Base-by-base conservation (phyloP, 805 yeast genomes). In the Saccharomycopsis synnaedendra region DNA sequence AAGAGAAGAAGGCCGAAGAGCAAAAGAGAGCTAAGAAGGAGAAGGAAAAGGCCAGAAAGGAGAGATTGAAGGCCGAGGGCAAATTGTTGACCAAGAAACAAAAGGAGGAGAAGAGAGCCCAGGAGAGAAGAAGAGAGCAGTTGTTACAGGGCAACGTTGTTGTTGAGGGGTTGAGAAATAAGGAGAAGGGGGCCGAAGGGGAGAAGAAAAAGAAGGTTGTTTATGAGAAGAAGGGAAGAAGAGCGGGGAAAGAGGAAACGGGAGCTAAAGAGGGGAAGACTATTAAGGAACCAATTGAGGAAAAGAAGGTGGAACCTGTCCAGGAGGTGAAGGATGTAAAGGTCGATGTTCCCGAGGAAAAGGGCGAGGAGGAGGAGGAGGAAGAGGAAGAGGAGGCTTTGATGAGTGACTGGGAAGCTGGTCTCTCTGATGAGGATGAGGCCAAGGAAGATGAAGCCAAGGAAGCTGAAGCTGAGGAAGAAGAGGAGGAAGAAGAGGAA, bases 51-150 rank as follows among this genome's bases (percentile, higher is more conserved):
- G 74, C 75, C 51, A 88, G 84, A 72, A 82, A 77, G 56, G 98
- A 93, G 59, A 90, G 86, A 68, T 78, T 93, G 64, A 86, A 85
- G 68, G 93, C 96, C 35, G 97, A 90, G 67, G 99, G 99, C 60
- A 93, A 93, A 63, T 79, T 82, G 47, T 69, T 93, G 61, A 85
- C 96, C 51, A 93, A 86, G 71, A 90, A 89, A 63, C 98, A 93
- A 72, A 87, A 85, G 67, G 96, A 88, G 65, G 95, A 88, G 63
- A 85, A 85, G 69, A 85, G 80, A 46, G 65, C 80, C 39, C 76
- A 81, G 59, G 97, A 90, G 61, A 84, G 85, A 63, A 87, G 97
- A 69, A 84, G 94, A 64, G 85, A 85, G 55, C 88, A 82, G 59
- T 71, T 90, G 53, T 72, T 90, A 55, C 81, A 81, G 50, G 84